Conservation (phyloP, 2,329 filamentous ascomycete genomes). For the Paecilomyces fulvus region DNA sequence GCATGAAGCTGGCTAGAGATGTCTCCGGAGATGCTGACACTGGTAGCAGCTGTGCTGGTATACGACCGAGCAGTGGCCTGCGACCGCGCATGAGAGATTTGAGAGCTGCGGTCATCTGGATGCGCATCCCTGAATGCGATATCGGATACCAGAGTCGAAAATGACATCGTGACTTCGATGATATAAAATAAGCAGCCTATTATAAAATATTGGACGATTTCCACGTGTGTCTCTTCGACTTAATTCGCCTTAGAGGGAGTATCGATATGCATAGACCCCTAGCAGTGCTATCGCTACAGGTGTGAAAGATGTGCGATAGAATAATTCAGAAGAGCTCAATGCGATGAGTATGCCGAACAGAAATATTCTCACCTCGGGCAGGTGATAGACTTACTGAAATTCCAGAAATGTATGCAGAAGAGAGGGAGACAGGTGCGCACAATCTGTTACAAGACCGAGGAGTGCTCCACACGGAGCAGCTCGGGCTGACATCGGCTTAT, state of each 20-base stretch:
- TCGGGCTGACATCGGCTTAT: background rate
- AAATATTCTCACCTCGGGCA: too few species aligned
- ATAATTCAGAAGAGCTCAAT: too few species aligned
- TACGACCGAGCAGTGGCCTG: slow-evolving; percentile 34
- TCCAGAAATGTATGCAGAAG: background rate
- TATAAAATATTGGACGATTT: background rate
- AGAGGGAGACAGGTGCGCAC: background rate
- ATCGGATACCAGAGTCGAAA: slow-evolving; percentile 43
- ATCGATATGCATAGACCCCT: background rate
- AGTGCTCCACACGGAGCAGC: background rate
- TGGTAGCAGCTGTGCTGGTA: slow-evolving; percentile 41
- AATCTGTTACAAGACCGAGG: background rate
- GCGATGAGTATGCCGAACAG: too few species aligned
- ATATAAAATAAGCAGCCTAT: too few species aligned
- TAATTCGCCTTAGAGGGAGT: background rate
- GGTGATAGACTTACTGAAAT: background rate
- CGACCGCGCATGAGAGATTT: slow-evolving; percentile 33
- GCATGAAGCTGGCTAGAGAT: slow-evolving; percentile 78
- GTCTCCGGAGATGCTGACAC: slow-evolving; percentile 49
- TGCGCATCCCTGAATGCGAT: slow-evolving; percentile 38
- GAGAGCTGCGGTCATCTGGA: slow-evolving; percentile 35
- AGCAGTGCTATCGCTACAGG: background rate
- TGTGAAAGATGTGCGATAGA: too few species aligned
- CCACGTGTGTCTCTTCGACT: background rate
- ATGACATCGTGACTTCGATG: slow-evolving; percentile 33